phyloP scores from a whole-genome alignment of 208 protist species.

The Acanthamoeba polyphaga region DNA sequence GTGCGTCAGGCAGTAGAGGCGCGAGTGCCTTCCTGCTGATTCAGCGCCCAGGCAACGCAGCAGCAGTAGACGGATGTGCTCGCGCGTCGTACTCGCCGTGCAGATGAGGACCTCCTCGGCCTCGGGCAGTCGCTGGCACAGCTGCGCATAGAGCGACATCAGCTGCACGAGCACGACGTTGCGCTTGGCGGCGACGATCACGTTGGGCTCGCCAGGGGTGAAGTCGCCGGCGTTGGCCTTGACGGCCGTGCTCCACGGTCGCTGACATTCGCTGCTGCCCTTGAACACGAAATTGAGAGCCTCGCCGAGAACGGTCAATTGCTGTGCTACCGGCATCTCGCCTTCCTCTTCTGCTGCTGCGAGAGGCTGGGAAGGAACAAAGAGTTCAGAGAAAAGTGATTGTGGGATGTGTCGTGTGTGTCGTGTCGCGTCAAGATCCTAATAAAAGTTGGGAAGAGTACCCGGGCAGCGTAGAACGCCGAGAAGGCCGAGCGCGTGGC shows the following conservation, averaged over 20 bases:
- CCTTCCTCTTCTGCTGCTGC: not conserved
- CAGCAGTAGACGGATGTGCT: constrained; percentile 49
- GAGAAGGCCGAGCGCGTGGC: not conserved
- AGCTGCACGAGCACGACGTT: constrained; percentile 19
- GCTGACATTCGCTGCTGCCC: constrained; percentile 29
- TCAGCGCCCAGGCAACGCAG: constrained; percentile 52
- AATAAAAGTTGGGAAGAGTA: not conserved
- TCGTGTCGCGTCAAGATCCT: too few species aligned
- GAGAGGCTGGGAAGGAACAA: not conserved
- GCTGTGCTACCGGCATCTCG: not conserved
- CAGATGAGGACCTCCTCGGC: constrained; percentile 71
- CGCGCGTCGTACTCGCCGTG: constrained; percentile 11
- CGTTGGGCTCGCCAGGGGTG: constrained; percentile 43
- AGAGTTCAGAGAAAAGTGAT: too few species aligned
- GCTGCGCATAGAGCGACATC: constrained; percentile 64
- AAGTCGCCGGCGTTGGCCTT: constrained; percentile 5
- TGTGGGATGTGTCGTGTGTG: too few species aligned
- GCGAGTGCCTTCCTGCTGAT: not conserved
- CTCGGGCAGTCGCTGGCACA: constrained; percentile 46
- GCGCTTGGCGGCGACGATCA: constrained; percentile 13
- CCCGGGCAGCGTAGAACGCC: not conserved
- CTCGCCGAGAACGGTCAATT: not conserved
- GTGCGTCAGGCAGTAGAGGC: constrained; percentile 63
- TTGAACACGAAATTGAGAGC: constrained; percentile 5
- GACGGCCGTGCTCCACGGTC: not conserved